Percentiles rank a stretch among this genome's conserved stretches.
phyloP scores from a whole-genome alignment of 2,329 filamentous ascomycete species.

The Nothophaeocryptopus gaeumannii region DNA sequence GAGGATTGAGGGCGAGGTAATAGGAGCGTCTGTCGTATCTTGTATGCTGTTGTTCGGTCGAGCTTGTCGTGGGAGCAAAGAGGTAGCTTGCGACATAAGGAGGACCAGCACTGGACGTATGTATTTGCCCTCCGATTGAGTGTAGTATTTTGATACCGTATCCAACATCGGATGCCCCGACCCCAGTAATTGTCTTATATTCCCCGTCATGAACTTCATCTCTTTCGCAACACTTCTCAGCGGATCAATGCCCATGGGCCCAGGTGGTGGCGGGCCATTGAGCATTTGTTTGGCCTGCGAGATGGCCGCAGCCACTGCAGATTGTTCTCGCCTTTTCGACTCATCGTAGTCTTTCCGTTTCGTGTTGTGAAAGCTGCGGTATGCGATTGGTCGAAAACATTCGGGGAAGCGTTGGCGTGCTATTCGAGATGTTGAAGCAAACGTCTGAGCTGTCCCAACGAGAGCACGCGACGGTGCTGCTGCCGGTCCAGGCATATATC shows the following conservation, averaged over 20 bases:
- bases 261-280: conserved; percentile 61
- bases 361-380: conserved; percentile 29
- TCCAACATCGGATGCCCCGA: conserved; percentile 93
- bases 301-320: conserved; percentile 73
- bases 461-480: conserved; percentile 36
- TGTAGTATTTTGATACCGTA: conserved; percentile 96
- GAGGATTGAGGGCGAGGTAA: conserved; percentile 62
- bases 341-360: conserved; percentile 32
- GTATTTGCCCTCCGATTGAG: conserved; percentile 93
- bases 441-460: conserved; percentile 27
- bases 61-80: conserved; percentile 66
- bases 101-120: conserved; percentile 91
- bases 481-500: conserved; percentile 33
- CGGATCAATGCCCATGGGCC: conserved; percentile 77
- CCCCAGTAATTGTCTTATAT: conserved; percentile 87
- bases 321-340: conserved; percentile 45
- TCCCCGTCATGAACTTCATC: conserved; percentile 92
- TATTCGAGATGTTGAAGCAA: conserved; percentile 23
- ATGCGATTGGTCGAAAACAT: conserved; percentile 32
- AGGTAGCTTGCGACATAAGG: conserved; percentile 91
- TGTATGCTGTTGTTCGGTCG: conserved; percentile 37
- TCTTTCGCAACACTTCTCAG: conserved; percentile 89
- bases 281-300: conserved; percentile 67
- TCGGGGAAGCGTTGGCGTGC: conserved; percentile 29
- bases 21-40: conserved; percentile 56